Percentiles rank a stretch among this genome's conserved stretches.
Evolutionary conservation across 1,284 basidiomycete genomes (phyloP).

Genomic region (Apiotrichum laibachii): DNA sequence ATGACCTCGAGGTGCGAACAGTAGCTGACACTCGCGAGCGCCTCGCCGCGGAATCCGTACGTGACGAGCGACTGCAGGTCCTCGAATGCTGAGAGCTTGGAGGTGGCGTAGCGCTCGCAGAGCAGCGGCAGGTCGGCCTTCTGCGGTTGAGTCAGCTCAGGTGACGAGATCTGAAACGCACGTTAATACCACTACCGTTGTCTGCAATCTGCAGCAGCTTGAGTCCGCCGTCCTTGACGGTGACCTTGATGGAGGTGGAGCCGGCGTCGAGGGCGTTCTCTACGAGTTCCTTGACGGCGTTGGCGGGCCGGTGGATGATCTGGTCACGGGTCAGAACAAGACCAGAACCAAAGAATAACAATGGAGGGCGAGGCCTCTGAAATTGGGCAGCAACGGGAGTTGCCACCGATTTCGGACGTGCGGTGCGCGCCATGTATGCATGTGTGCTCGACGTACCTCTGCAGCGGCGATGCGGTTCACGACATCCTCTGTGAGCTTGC

Average conservation of each 20-base stretch:
- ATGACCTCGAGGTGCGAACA: slow-evolving; percentile 84
- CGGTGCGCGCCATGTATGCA: not conserved
- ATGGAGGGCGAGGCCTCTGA: not conserved
- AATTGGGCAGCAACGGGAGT: not conserved
- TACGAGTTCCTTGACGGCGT: slow-evolving; percentile 92
- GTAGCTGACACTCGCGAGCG: slow-evolving; percentile 93
- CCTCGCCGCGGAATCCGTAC: slow-evolving; percentile 97
- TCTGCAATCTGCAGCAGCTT: slow-evolving; percentile 95
- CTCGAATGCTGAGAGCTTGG: slow-evolving; percentile 81
- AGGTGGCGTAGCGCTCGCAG: slow-evolving; percentile 94
- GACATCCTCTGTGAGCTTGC: slow-evolving; percentile 55
- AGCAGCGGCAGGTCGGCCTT: slow-evolving; percentile 79
- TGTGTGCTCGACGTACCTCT: slow-evolving; percentile 50
- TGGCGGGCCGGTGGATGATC: slow-evolving; percentile 95
- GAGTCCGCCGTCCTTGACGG: slow-evolving; percentile 91
- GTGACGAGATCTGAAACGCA: slow-evolving; percentile 48
- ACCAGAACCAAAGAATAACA: no score
- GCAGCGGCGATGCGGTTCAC: slow-evolving; percentile 64
- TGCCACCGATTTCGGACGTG: no score
- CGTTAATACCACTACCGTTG: slow-evolving; percentile 90
- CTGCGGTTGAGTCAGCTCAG: slow-evolving; percentile 34
- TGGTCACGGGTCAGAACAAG: slow-evolving; percentile 40
- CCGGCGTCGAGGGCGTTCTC: slow-evolving; percentile 95
- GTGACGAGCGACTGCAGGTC: slow-evolving; percentile 84
- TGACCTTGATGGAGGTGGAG: slow-evolving; percentile 79